These are phyloP conservation scores for Solanum hybrid DNA, from an alignment of 305 asterid genomes.

Conservation along the genomic window DNA sequence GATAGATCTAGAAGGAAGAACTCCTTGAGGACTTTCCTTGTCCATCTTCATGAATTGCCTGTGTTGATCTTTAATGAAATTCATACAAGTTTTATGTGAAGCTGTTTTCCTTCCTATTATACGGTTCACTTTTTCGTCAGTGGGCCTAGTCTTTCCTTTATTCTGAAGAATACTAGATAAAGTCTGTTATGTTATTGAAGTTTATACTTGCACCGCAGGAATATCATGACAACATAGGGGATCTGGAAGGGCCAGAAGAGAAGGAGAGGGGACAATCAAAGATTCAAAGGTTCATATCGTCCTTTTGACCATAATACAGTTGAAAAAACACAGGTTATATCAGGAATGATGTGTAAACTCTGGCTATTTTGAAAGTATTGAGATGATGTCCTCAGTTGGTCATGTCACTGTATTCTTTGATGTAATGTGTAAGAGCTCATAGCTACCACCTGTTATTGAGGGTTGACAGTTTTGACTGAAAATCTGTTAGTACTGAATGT, in stretches of 20 bases:
- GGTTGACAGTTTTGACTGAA: not conserved
- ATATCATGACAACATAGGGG: conserved; percentile 89
- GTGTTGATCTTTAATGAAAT: not conserved
- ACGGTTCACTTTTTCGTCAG: not conserved
- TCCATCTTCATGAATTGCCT: not conserved
- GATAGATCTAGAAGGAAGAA: not conserved
- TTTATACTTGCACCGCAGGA: conserved; percentile 36
- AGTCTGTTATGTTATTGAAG: not conserved
- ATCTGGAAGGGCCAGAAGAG: conserved; percentile 97
- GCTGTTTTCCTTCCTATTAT: not conserved
- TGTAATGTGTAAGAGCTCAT: not conserved
- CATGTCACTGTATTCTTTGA: not conserved
- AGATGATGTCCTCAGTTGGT: not conserved
- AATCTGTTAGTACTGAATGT: not conserved
- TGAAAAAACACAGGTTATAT: not conserved
- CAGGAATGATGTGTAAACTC: not conserved
- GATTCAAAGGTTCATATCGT: conserved; percentile 62
- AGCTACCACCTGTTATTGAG: not conserved
- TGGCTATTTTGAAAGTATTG: not conserved
- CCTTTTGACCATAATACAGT: conserved; percentile 26
- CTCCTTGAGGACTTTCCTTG: not conserved
- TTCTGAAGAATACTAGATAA: not conserved
- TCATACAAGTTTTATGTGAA: conserved; percentile 1
- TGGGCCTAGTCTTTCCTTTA: not conserved
- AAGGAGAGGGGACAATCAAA: conserved; percentile 77